phyloP scores from a whole-genome alignment of 108 stramenopile species.

The Discostella pseudostelligera region DNA sequence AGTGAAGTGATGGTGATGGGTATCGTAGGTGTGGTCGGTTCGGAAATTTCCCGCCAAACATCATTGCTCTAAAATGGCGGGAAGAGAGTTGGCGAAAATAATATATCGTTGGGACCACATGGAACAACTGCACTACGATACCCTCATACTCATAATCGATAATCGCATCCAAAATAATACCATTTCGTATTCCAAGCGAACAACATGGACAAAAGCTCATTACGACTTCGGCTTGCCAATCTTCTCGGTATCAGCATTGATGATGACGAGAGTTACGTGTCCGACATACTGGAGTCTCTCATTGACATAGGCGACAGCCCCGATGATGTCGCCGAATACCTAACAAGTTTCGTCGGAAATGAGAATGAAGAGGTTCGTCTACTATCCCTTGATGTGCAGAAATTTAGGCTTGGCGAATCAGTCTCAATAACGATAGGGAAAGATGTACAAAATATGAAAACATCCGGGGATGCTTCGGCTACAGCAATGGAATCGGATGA shows the following conservation, averaged over 20 bases:
- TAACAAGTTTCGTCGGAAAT: constrained; percentile 24
- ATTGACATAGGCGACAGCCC: constrained; percentile 31
- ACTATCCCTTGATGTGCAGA: constrained; percentile 29
- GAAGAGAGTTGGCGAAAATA: no score
- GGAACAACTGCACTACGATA: no score
- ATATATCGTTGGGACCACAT: no score
- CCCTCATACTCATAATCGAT: no score
- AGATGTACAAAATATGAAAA: background rate
- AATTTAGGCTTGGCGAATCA: constrained; percentile 24
- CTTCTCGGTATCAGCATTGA: constrained; percentile 28
- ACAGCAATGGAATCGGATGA: background rate
- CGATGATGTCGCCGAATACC: constrained; percentile 30
- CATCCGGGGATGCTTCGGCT: background rate
- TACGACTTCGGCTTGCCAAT: constrained; percentile 17
- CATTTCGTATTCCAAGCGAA: no score
- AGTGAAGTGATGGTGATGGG: no score
- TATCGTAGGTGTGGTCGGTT: no score
- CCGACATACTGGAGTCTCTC: constrained; percentile 45
- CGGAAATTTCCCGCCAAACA: no score
- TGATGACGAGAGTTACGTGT: constrained; percentile 29
- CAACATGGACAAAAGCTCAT: background rate
- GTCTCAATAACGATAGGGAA: background rate
- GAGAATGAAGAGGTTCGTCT: background rate
- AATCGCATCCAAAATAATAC: no score
- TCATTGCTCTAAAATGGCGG: no score